Conservation (phyloP, 306 rosid species). For the Morella rubra region DNA sequence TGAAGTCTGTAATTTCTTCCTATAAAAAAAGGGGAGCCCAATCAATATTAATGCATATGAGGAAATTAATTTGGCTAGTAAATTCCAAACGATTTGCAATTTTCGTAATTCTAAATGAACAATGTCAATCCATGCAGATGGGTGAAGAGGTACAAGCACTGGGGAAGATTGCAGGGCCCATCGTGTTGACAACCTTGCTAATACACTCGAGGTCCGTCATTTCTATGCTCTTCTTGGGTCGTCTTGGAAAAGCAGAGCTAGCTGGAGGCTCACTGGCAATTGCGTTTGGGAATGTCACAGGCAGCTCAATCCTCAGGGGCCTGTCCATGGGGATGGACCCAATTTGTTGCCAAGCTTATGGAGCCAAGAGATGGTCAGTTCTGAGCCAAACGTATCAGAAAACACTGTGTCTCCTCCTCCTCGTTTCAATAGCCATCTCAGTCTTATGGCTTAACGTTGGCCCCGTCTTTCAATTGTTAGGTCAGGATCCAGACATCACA, state of each 20-base stretch:
- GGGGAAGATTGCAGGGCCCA: conserved; percentile 59
- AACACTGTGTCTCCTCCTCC: conserved; percentile 66
- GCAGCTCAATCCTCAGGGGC: conserved; percentile 68
- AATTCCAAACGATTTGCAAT: background rate
- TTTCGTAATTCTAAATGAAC: background rate
- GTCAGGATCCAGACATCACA: conserved; percentile 80
- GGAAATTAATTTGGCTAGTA: background rate
- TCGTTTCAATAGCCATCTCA: conserved; percentile 71
- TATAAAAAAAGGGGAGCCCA: too few relatives aligned
- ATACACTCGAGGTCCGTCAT: conserved; percentile 66
- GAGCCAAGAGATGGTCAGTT: conserved; percentile 71
- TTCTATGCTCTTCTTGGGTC: conserved; percentile 83
- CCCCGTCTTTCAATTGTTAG: conserved; percentile 57
- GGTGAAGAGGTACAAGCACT: conserved; percentile 62
- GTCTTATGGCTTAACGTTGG: conserved; percentile 70
- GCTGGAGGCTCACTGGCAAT: conserved; percentile 91
- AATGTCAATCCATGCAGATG: conserved; percentile 48
- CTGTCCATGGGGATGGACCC: conserved; percentile 84
- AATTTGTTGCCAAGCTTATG: conserved; percentile 92
- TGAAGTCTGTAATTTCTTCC: background rate
- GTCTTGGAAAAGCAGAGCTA: conserved; percentile 69
- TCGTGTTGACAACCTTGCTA: conserved; percentile 58
- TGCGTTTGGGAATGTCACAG: conserved; percentile 83
- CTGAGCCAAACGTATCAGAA: conserved; percentile 64
- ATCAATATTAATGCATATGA: too few relatives aligned